Evolutionary conservation across 495 filamentous ascomycete genomes (phyloP).

Genomic region (Haplographium delicatum): DNA sequence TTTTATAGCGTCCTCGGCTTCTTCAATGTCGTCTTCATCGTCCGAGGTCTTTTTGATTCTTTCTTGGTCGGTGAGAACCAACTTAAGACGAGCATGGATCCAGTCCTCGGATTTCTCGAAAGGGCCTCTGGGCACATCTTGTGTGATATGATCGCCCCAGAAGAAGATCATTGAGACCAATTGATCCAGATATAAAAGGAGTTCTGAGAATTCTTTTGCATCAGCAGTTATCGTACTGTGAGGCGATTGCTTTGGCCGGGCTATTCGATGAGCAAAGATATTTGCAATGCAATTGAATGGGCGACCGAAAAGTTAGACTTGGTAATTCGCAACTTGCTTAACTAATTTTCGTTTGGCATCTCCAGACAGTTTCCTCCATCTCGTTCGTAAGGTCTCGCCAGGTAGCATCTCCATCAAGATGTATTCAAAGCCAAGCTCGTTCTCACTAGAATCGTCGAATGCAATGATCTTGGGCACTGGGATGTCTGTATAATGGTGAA

Average conservation of each 20-base stretch:
- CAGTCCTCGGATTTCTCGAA: too few species aligned
- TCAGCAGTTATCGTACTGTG: too few species aligned
- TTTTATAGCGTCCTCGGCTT: too few species aligned
- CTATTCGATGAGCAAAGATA: too few species aligned
- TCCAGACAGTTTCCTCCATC: constrained; percentile 36
- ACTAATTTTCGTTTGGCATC: constrained; percentile 29
- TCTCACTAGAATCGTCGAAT: constrained; percentile 40
- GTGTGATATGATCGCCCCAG: constrained; percentile 26
- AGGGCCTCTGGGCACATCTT: constrained; percentile 23
- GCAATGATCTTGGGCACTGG: constrained; percentile 46
- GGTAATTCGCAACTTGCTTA: not conserved
- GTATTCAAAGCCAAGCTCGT: constrained; percentile 54
- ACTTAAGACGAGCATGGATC: too few species aligned
- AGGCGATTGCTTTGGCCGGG: too few species aligned
- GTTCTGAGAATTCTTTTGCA: too few species aligned
- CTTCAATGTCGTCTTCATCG: too few species aligned
- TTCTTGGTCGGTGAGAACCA: too few species aligned
- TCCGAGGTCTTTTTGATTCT: too few species aligned
- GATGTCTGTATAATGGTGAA: constrained; percentile 40
- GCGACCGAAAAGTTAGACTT: not conserved
- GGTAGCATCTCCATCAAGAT: constrained; percentile 47
- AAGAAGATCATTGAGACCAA: constrained; percentile 35
- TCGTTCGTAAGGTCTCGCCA: constrained; percentile 35
- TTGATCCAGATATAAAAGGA: constrained; percentile 1
- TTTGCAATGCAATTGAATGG: constrained; percentile 35